Percentiles rank a stretch among this genome's conserved stretches.
phyloP scores from a whole-genome alignment of 1,139 yeast genomes.

The Saccharomycopsis hybrid region DNA sequence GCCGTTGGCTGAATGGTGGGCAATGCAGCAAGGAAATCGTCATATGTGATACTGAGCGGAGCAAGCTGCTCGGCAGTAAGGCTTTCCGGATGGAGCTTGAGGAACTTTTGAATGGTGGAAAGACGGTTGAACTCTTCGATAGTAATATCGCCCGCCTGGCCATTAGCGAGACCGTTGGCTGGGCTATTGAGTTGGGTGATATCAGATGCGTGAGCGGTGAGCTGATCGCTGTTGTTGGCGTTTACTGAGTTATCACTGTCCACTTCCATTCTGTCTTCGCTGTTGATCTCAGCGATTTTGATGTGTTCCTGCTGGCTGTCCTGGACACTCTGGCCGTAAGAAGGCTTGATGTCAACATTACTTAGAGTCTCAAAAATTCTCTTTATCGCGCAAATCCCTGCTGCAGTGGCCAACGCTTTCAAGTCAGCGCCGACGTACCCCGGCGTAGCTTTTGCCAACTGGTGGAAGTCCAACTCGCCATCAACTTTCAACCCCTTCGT shows the following conservation, averaged over 20 bases:
- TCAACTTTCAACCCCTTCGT: slow-evolving; percentile 57
- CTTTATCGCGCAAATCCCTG: slow-evolving; percentile 91
- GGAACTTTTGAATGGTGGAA: slow-evolving; percentile 68
- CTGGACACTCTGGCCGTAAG: too few species aligned
- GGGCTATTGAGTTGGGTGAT: background rate
- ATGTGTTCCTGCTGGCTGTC: too few species aligned
- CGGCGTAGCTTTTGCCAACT: slow-evolving; percentile 87
- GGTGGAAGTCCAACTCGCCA: slow-evolving; percentile 63
- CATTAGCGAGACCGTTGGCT: background rate
- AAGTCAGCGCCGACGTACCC: slow-evolving; percentile 98
- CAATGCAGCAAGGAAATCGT: slow-evolving; percentile 76
- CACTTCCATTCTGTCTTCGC: slow-evolving; percentile 38
- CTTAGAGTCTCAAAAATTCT: slow-evolving; percentile 51
- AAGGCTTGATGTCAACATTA: too few species aligned
- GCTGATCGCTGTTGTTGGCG: background rate
- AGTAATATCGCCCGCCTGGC: too few species aligned
- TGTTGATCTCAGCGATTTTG: slow-evolving; percentile 10
- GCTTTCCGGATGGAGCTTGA: slow-evolving; percentile 72
- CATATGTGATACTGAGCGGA: slow-evolving; percentile 66
- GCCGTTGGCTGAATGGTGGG: slow-evolving; percentile 97
- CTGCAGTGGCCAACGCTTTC: slow-evolving; percentile 89
- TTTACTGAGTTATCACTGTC: slow-evolving; percentile 28
- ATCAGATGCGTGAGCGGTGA: too few species aligned
- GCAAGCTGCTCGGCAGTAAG: slow-evolving; percentile 67
- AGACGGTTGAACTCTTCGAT: slow-evolving; percentile 30